Evolutionary conservation across 257 asterid species (phyloP).

Genomic region (Haberlea rhodopensis): DNA sequence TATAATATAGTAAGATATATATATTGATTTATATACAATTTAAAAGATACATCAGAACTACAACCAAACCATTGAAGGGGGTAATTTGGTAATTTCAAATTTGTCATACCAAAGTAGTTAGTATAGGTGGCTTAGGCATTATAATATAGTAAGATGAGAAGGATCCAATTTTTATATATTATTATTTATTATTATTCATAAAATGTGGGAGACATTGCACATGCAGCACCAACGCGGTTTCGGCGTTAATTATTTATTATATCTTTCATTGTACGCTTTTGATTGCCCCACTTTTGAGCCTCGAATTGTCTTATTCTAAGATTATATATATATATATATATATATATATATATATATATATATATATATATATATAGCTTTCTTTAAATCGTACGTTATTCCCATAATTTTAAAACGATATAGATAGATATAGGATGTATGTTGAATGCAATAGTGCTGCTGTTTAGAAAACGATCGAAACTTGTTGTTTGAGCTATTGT

Average conservation of each 20-base stretch:
- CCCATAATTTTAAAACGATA: not conserved
- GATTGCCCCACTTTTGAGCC: slow-evolving; percentile 5
- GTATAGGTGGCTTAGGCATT: slow-evolving; percentile 4
- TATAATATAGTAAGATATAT: too few species aligned
- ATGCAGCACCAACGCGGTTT: slow-evolving; percentile 50
- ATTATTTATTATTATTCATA: not conserved
- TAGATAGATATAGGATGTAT: too few species aligned
- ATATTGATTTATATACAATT: too few species aligned
- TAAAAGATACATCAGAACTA: too few species aligned
- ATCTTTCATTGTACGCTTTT: slow-evolving; percentile 30
- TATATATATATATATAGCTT: not conserved
- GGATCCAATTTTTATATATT: not conserved
- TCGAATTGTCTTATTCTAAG: not conserved
- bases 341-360: not conserved
- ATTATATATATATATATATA: not conserved
- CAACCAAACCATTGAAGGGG: too few species aligned
- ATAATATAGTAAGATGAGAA: too few species aligned
- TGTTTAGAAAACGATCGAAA: too few species aligned
- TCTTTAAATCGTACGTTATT: too few species aligned
- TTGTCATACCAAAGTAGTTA: too few species aligned
- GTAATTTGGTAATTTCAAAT: too few species aligned
- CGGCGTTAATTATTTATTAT: slow-evolving; percentile 17
- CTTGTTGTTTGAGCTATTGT: too few species aligned
- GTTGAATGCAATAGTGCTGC: too few species aligned
- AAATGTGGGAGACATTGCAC: slow-evolving; percentile 34